phyloP scores from a whole-genome alignment of 306 rosid species.

The Prunus fruticosa region DNA sequence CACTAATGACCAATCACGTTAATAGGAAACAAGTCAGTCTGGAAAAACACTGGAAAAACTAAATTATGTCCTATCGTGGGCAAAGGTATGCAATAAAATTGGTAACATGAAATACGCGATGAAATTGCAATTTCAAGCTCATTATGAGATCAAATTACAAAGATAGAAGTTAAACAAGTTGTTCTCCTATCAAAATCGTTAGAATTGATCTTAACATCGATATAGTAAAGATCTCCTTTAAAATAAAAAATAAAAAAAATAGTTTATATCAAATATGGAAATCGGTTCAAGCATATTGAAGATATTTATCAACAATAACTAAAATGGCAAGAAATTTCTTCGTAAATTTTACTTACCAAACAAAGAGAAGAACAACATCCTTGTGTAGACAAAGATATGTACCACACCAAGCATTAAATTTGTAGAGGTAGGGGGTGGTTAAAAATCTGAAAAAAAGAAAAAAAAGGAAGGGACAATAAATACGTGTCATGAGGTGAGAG shows the following conservation, averaged over 20 bases:
- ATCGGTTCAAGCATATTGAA: background rate
- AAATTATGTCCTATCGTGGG: background rate
- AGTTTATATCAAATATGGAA: background rate
- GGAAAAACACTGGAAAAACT: background rate
- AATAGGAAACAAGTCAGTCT: background rate
- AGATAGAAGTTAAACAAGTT: background rate
- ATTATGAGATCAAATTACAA: background rate
- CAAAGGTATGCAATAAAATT: background rate
- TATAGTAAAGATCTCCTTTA: background rate
- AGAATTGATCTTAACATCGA: background rate
- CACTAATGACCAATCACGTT: background rate
- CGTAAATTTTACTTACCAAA: background rate
- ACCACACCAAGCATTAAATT: background rate
- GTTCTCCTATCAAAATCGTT: too few relatives aligned
- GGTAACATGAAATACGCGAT: background rate
- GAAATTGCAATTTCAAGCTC: background rate
- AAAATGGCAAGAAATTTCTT: background rate
- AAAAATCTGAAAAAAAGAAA: background rate
- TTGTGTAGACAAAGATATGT: background rate
- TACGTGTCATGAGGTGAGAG: slow-evolving; percentile 34
- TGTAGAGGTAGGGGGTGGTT: background rate
- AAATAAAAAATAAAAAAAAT: background rate
- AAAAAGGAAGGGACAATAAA: background rate
- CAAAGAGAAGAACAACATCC: background rate
- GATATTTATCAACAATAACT: background rate